Percentiles rank a stretch among this genome's conserved stretches.
Conservation (phyloP, 805 yeast genomes). For the Nakazawaea sp. region DNA sequence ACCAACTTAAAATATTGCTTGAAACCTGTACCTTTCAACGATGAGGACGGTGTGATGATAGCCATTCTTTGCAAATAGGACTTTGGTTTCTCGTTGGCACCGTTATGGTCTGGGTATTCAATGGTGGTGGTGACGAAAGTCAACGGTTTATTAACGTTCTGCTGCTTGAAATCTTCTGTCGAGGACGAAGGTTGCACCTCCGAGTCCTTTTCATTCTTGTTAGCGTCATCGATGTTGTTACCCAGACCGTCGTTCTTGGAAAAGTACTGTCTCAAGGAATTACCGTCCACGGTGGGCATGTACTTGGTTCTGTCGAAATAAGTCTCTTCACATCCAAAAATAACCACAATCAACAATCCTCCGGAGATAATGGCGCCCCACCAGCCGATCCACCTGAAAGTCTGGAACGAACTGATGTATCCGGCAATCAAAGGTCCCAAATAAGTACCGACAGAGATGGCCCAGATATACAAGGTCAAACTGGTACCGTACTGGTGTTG, state of each 20-base stretch:
- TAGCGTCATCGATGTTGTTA: constrained; percentile 1
- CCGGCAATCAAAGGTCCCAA: constrained; percentile 78
- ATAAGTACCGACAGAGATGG: constrained; percentile 72
- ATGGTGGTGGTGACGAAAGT: constrained; percentile 4
- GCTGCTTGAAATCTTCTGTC: constrained; percentile 3
- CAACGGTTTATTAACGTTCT: constrained; percentile 6
- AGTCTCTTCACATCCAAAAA: constrained; percentile 68
- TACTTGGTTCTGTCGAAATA: constrained; percentile 49
- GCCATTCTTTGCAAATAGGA: constrained; percentile 26
- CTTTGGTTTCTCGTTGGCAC: constrained; percentile 21
- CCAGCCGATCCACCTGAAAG: constrained; percentile 81
- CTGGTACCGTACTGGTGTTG: constrained; percentile 72
- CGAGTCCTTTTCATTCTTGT: background rate
- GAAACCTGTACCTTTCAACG: constrained; percentile 29
- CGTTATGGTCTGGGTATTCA: constrained; percentile 14
- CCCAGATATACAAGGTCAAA: constrained; percentile 66
- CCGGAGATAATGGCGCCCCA: constrained; percentile 59
- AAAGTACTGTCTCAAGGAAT: constrained; percentile 7
- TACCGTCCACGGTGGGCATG: constrained; percentile 11
- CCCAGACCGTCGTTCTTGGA: background rate
- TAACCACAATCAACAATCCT: constrained; percentile 41
- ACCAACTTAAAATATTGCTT: constrained; percentile 34
- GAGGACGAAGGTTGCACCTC: constrained; percentile 6
- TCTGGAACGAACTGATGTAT: constrained; percentile 40
- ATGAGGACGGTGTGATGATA: constrained; percentile 28